Base-by-base conservation (phyloP, 768 basidiomycete genomes). In the Lactarius hengduanensis region DNA sequence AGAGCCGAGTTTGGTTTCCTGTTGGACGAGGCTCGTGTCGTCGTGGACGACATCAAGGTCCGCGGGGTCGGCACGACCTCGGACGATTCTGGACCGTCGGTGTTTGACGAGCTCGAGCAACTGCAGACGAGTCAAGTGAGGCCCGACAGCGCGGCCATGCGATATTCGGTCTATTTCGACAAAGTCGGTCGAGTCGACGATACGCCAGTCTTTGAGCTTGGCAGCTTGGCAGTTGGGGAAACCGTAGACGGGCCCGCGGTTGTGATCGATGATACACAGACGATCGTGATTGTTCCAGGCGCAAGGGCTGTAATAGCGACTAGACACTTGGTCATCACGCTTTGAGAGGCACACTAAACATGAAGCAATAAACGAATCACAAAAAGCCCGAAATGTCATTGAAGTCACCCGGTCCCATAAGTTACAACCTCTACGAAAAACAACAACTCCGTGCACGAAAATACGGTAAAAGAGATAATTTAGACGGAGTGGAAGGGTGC, bases 261-360 rank as follows among this genome's bases (percentile, higher is more conserved):
- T 85, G 89, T 98, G 67, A 92, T 97, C 72, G 96, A 98, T 76
- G 82, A 92, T 70, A 98, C 96, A 26, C 96, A 97, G 79, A 97
- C 96, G 28, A 92, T 98, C 67, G 90, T 98, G 38, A 77, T 98
- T 4, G 86, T 94, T 26, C 90, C 92, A 0, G 86, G 82, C 18
- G 86, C 90, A 59, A 84, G 76, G 73, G 90, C 85, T 22, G 78
- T 89, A 9, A 73, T 92, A 63, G 84, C 87, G 57, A 87, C 84
- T 63, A 88, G 86, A 69, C 90, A 92, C 74, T 74, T 94, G 76
- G 80, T 81, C 56, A 80, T 86, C 70, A 81, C 79, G 1, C 71
- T 85, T 41, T 72, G 77, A 61, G 53, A 40, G 43, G 43, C 20
- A 20, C 43, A 3, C 4, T 43, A n/a, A 45, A n/a, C 43, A 10